These are phyloP conservation scores for Novymonas esmeraldas DNA, from an alignment of 208 protist genomes.

Conservation along the genomic window DNA sequence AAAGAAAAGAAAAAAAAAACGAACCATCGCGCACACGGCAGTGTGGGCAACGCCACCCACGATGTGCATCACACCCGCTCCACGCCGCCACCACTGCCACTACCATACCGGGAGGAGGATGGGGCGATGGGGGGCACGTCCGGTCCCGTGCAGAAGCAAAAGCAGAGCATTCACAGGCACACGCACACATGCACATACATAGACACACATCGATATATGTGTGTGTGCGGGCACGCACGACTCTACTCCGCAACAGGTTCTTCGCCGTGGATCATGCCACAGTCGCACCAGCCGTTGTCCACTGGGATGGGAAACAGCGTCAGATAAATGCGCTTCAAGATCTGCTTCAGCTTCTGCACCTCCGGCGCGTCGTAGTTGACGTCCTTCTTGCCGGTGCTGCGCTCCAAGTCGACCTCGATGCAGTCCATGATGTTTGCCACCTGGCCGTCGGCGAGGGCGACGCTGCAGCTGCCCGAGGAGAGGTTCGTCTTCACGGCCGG, in stretches of 20 bases:
- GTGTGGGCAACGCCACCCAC: no score
- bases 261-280: conserved; percentile 83
- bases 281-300: conserved; percentile 92
- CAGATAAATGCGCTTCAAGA: conserved; percentile 90
- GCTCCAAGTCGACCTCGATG: conserved; percentile 86
- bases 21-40: neutral
- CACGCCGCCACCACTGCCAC: no score
- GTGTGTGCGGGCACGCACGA: no score
- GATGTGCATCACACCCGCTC: no score
- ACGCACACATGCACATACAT: neutral
- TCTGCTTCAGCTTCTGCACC: conserved; percentile 71
- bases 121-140: no score
- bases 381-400: conserved; percentile 42
- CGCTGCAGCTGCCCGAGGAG: conserved; percentile 58
- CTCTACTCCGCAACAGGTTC: conserved; percentile 53
- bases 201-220: no score
- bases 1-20: conserved; percentile 4
- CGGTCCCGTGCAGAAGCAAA: no score
- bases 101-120: no score
- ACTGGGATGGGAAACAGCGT: conserved; percentile 90
- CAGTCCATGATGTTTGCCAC: conserved; percentile 74
- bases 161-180: neutral
- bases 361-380: conserved; percentile 56
- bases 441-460: conserved; percentile 78
- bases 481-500: conserved; percentile 77